phyloP scores from a whole-genome alignment of 257 asterid genomes.

The Primulina eburnea region DNA sequence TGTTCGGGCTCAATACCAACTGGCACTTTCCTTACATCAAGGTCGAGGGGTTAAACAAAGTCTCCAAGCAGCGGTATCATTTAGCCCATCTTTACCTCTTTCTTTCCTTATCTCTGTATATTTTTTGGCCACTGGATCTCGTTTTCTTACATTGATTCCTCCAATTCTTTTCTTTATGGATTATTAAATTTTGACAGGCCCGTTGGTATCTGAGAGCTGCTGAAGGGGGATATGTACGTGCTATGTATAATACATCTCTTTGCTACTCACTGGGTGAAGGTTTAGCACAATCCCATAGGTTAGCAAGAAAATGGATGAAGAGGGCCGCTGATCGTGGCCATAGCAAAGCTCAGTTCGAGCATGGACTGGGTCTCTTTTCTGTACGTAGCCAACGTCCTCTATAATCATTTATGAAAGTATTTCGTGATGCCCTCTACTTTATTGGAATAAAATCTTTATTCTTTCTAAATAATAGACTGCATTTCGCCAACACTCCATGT shows the following conservation, averaged over 20 bases:
- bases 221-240: constrained; percentile 90
- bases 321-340: constrained; percentile 91
- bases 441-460: background rate
- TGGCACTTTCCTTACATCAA: constrained; percentile 84
- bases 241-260: constrained; percentile 84
- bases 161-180: background rate
- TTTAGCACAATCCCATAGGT: constrained; percentile 47
- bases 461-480: background rate
- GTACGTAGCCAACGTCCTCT: constrained; percentile 37
- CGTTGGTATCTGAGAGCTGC: constrained; percentile 82
- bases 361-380: constrained; percentile 75
- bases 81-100: constrained; percentile 11
- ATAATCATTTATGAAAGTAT: background rate
- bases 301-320: constrained; percentile 95
- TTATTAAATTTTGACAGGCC: constrained; percentile 45
- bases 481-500: background rate
- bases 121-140: background rate
- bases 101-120: background rate
- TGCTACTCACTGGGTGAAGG: constrained; percentile 88
- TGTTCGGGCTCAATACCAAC: constrained; percentile 94
- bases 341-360: constrained; percentile 87
- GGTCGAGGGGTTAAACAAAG: constrained; percentile 58
- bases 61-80: constrained; percentile 68
- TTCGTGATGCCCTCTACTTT: background rate
- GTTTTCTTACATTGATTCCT: background rate